Evolutionary conservation across 2,329 filamentous ascomycete species (phyloP).

Genomic region (Huntiella decipiens): DNA sequence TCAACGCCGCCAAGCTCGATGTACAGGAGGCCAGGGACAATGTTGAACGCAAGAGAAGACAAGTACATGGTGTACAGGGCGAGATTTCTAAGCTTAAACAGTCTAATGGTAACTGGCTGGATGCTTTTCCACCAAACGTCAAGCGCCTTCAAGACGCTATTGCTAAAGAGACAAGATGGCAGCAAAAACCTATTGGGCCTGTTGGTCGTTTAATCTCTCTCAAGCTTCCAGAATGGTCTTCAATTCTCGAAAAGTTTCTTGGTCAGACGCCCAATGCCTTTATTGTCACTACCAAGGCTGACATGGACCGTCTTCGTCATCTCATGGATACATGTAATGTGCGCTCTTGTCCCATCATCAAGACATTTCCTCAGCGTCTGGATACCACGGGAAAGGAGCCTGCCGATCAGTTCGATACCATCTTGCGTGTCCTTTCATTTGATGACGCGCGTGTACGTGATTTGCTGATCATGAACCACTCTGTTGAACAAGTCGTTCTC

Average conservation of each 20-base stretch:
- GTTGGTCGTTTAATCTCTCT: conserved; percentile 63
- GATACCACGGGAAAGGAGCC: conserved; percentile 55
- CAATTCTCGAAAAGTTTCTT: conserved; percentile 59
- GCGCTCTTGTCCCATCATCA: conserved; percentile 38
- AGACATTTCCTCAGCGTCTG: conserved; percentile 36
- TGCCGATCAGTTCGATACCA: conserved; percentile 51
- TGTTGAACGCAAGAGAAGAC: conserved; percentile 7
- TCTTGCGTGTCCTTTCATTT: conserved; percentile 63
- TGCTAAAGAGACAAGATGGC: conserved; percentile 48
- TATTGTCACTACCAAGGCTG: conserved; percentile 57
- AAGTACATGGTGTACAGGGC: conserved; percentile 16
- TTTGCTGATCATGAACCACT: conserved; percentile 63
- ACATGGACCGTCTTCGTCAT: conserved; percentile 47
- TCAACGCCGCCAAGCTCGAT: conserved; percentile 12
- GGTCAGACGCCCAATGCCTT: conserved; percentile 57
- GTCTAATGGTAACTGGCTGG: conserved; percentile 36
- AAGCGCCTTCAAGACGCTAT: conserved; percentile 48
- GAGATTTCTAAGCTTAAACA: conserved; percentile 11
- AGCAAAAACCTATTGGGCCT: conserved; percentile 59
- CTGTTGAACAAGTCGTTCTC: conserved; percentile 70
- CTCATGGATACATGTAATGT: conserved; percentile 41
- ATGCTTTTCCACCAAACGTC: conserved; percentile 46
- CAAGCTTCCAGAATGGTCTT: conserved; percentile 62
- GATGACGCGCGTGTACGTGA: conserved; percentile 62
- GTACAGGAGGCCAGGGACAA: conserved; percentile 15